Evolutionary conservation across 495 filamentous ascomycete genomes (phyloP).

Genomic region (Penicillium longicatenatum): DNA sequence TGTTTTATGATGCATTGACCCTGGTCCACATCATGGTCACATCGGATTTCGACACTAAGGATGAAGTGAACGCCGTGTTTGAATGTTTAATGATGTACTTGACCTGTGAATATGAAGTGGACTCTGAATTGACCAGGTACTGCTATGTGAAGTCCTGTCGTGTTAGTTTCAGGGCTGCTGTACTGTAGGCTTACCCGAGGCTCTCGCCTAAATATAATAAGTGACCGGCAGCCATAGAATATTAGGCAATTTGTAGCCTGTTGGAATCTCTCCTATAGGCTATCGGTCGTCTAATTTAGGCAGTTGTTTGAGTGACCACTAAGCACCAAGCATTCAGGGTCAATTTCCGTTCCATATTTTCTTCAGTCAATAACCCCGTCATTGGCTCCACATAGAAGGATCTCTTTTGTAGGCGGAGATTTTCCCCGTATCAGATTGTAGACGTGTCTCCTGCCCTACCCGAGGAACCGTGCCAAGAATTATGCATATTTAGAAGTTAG

Average conservation of each 20-base stretch:
- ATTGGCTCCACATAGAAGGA: constrained; percentile 16
- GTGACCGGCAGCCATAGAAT: too few species aligned
- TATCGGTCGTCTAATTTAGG: neutral
- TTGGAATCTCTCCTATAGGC: neutral
- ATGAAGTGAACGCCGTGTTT: neutral
- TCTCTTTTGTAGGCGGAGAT: constrained; percentile 14
- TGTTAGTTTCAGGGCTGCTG: too few species aligned
- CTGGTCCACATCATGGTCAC: constrained; percentile 1
- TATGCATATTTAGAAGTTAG: neutral
- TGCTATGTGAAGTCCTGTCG: neutral
- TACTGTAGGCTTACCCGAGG: too few species aligned
- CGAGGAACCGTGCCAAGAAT: neutral
- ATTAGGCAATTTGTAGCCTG: neutral
- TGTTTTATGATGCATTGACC: constrained; percentile 10
- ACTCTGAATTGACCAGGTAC: neutral
- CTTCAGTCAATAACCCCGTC: constrained; percentile 6
- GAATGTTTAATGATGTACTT: constrained; percentile 9
- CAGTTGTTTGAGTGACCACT: neutral
- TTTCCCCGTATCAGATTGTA: constrained; percentile 30
- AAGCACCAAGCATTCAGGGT: neutral
- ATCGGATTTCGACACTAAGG: constrained; percentile 6
- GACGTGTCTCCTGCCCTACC: neutral
- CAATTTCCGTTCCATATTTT: neutral
- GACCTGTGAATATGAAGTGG: constrained; percentile 16
- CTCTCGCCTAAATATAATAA: too few species aligned